Evolutionary conservation across 345 rosid species (phyloP).

Genomic region (Pugionium cornutum): DNA sequence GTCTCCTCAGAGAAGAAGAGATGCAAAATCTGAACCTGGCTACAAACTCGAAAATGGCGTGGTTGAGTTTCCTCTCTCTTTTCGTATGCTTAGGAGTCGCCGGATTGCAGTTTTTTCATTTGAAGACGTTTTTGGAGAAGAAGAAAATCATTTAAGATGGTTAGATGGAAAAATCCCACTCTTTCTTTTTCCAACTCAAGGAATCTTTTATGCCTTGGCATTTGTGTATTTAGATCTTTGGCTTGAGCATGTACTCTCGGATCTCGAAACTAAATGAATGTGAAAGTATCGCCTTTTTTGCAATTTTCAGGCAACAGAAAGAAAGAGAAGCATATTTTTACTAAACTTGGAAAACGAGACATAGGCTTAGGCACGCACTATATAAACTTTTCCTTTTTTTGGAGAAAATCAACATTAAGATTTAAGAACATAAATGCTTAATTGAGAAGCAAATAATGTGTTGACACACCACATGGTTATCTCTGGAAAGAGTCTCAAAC

Average conservation of each 20-base stretch:
- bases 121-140: constrained; percentile 85
- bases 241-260: constrained; percentile 11
- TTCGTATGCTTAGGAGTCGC: constrained; percentile 80
- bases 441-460: neutral
- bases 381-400: too few species aligned
- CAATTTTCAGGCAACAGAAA: neutral
- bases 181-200: constrained; percentile 25
- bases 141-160: constrained; percentile 69
- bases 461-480: constrained; percentile 1
- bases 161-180: constrained; percentile 22
- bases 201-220: constrained; percentile 25
- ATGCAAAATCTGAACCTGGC: constrained; percentile 74
- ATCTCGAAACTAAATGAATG: neutral
- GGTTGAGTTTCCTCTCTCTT: constrained; percentile 64
- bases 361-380: too few species aligned
- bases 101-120: constrained; percentile 74
- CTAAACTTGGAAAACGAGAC: too few species aligned
- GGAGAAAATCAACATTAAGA: too few species aligned
- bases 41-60: constrained; percentile 68
- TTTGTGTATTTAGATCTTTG: constrained; percentile 26
- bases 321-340: too few species aligned
- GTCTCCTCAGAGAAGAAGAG: constrained; percentile 66
- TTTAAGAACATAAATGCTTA: neutral
- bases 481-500: constrained; percentile 15
- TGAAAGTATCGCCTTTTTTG: constrained; percentile 7